phyloP scores from a whole-genome alignment of 176 grass and related monocot genomes.

The Carex littledalei region DNA sequence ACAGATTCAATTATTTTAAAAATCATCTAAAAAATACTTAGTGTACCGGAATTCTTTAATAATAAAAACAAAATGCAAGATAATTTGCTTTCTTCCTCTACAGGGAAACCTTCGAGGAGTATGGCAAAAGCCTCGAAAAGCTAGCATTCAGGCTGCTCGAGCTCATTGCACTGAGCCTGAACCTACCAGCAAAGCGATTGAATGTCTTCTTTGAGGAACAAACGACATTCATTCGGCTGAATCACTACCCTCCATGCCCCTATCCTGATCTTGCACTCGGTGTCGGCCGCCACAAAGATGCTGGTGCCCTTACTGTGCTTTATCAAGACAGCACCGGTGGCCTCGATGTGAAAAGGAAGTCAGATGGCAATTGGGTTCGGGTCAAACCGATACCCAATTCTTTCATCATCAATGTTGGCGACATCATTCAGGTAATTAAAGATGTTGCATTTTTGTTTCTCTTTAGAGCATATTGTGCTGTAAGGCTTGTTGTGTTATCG shows the following conservation, averaged over 20 bases:
- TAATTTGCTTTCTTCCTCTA: not conserved
- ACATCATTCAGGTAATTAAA: slow-evolving; percentile 48
- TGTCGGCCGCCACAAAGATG: slow-evolving; percentile 78
- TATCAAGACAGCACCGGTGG: slow-evolving; percentile 70
- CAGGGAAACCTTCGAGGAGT: slow-evolving; percentile 50
- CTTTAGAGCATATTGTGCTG: not conserved
- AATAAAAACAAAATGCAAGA: not conserved
- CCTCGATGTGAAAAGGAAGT: slow-evolving; percentile 60
- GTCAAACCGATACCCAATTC: slow-evolving; percentile 55
- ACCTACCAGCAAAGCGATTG: slow-evolving; percentile 35
- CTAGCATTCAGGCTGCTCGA: slow-evolving; percentile 56
- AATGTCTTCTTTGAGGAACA: slow-evolving; percentile 58
- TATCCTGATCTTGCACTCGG: slow-evolving; percentile 71
- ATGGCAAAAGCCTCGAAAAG: slow-evolving; percentile 27
- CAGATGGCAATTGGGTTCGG: slow-evolving; percentile 70
- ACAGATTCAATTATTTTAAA: no score
- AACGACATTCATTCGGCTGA: slow-evolving; percentile 60
- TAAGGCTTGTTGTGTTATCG: not conserved
- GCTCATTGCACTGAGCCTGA: slow-evolving; percentile 64
- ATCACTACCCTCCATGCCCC: slow-evolving; percentile 89
- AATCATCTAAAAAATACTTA: no score
- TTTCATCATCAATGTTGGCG: slow-evolving; percentile 70
- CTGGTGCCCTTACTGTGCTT: slow-evolving; percentile 63
- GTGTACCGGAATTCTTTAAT: no score
- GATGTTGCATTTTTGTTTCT: not conserved